phyloP scores from a whole-genome alignment of 495 filamentous ascomycete genomes.

The Umbilicaria muhlenbergii region DNA sequence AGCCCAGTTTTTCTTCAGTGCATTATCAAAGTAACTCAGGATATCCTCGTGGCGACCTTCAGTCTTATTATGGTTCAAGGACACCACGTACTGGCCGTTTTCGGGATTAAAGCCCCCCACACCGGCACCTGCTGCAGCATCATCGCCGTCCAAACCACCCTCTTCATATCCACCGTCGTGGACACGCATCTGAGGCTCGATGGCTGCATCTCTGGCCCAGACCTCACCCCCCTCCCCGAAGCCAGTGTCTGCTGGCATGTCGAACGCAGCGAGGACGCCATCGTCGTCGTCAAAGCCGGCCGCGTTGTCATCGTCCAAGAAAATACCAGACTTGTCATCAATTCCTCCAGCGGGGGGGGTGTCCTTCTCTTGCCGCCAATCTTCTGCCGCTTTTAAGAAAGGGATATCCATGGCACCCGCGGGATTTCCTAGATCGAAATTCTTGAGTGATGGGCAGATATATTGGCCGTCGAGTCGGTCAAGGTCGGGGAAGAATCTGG shows the following conservation, averaged over 20 bases:
- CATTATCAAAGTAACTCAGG: slow-evolving; percentile 91
- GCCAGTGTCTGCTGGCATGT: slow-evolving; percentile 50
- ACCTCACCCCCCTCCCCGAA: slow-evolving; percentile 59
- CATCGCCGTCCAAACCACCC: slow-evolving; percentile 21
- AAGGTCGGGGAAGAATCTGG: slow-evolving; percentile 79
- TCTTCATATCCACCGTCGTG: slow-evolving; percentile 20
- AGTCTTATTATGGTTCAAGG: slow-evolving; percentile 44
- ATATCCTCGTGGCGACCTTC: slow-evolving; percentile 74
- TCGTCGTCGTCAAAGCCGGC: slow-evolving; percentile 66
- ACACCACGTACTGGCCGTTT: slow-evolving; percentile 49
- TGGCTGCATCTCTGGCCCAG: slow-evolving; percentile 45
- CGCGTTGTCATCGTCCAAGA: slow-evolving; percentile 69
- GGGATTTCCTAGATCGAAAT: slow-evolving; percentile 74
- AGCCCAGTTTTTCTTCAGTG: slow-evolving; percentile 93
- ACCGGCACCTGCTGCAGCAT: slow-evolving; percentile 44
- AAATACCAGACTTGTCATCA: slow-evolving; percentile 61
- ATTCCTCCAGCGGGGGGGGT: slow-evolving; percentile 31
- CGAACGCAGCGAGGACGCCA: slow-evolving; percentile 54
- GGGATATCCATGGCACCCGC: slow-evolving; percentile 78
- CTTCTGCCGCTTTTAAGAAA: slow-evolving; percentile 78
- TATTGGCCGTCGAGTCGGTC: slow-evolving; percentile 64
- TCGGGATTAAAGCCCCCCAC: slow-evolving; percentile 43
- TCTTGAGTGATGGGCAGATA: slow-evolving; percentile 89
- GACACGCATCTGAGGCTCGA: slow-evolving; percentile 39
- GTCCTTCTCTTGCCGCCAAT: slow-evolving; percentile 53